These are phyloP conservation scores for Myxozyma neotropica DNA, from an alignment of 805 yeast genomes.

Conservation along the genomic window DNA sequence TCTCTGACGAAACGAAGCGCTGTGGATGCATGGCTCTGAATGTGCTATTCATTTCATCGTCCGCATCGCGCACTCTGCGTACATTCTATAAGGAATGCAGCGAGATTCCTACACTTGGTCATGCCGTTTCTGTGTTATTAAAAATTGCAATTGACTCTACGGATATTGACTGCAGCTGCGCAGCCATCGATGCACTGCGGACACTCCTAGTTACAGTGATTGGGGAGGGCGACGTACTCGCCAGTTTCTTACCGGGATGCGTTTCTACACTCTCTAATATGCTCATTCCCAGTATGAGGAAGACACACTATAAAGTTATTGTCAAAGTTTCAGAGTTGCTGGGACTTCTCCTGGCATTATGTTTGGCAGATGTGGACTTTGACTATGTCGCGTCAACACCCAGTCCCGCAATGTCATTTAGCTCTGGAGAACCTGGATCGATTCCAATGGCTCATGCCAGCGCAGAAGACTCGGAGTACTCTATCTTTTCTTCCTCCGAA, in stretches of 20 bases:
- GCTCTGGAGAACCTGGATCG: constrained; percentile 3
- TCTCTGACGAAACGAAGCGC: constrained; percentile 44
- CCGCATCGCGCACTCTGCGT: constrained; percentile 27
- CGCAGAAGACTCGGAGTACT: not conserved
- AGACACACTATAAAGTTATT: constrained; percentile 34
- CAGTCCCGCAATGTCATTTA: not conserved
- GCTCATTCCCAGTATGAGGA: constrained; percentile 35
- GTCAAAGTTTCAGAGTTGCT: constrained; percentile 32
- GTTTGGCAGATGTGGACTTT: constrained; percentile 11
- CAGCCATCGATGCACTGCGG: constrained; percentile 43
- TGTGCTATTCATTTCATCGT: constrained; percentile 29
- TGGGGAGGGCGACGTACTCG: constrained; percentile 37
- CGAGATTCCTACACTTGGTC: constrained; percentile 52
- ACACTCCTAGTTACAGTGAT: constrained; percentile 38
- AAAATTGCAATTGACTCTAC: constrained; percentile 41
- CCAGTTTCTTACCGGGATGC: constrained; percentile 41
- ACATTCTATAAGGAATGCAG: constrained; percentile 42
- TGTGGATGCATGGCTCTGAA: constrained; percentile 32
- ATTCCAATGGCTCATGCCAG: constrained; percentile 33
- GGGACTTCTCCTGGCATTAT: constrained; percentile 3
- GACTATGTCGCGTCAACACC: not conserved
- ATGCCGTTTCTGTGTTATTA: constrained; percentile 50
- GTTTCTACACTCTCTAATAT: constrained; percentile 40
- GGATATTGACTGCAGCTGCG: constrained; percentile 37
- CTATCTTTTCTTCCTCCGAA: not conserved